phyloP scores from a whole-genome alignment of 2,329 filamentous ascomycete genomes.

The Pyricularia pennisetigena region DNA sequence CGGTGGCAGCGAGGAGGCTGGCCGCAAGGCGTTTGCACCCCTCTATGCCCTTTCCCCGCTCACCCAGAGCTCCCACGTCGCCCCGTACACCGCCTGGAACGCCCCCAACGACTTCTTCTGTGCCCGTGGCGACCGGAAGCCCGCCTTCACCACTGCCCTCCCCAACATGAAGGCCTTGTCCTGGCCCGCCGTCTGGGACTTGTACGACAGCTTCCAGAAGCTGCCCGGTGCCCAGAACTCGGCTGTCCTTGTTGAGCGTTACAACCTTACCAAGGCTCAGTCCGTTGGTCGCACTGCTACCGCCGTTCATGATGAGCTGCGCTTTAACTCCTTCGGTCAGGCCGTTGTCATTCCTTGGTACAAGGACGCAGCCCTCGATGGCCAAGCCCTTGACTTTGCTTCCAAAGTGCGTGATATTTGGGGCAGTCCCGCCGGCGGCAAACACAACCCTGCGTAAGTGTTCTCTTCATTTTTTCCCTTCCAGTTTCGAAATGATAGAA shows the following conservation, averaged over 20 bases:
- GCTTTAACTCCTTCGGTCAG: not conserved
- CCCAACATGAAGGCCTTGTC: not conserved
- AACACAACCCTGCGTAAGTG: not conserved
- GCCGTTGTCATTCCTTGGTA: not conserved
- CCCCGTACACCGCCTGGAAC: not conserved
- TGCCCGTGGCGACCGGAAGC: not conserved
- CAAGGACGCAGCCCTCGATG: not conserved
- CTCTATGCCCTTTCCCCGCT: not conserved
- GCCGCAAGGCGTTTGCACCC: not conserved
- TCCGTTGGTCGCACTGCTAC: not conserved
- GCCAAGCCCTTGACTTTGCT: not conserved
- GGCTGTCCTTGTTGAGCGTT: not conserved
- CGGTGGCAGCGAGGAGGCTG: not conserved
- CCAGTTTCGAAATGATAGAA: not conserved
- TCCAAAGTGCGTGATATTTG: not conserved
- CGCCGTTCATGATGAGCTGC: not conserved
- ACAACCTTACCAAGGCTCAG: not conserved
- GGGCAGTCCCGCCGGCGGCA: not conserved
- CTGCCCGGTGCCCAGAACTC: not conserved
- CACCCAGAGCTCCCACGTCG: not conserved
- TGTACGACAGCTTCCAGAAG: not conserved
- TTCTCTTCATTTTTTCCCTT: not conserved
- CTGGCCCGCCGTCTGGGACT: not conserved
- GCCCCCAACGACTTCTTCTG: not conserved
- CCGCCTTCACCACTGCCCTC: not conserved